A percentile compares a stretch with the other conserved stretches of the same genome.
Conservation (phyloP, 2,329 filamentous ascomycete species). For the Colletotrichum endophyticum region DNA sequence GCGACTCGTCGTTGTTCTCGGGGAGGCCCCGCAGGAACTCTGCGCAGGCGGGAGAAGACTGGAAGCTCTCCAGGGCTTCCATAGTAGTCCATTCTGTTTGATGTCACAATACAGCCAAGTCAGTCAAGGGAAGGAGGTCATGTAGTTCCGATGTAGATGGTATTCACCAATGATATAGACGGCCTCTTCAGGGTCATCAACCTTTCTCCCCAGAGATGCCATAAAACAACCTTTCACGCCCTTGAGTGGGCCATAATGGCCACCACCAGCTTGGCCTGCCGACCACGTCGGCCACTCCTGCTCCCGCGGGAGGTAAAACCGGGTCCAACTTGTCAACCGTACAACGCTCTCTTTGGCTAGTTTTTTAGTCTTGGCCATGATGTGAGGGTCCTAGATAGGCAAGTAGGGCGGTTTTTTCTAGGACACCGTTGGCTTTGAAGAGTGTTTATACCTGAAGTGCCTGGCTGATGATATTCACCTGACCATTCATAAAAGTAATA, state of each 20-base stretch:
- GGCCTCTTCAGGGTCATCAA: slow-evolving; percentile 24
- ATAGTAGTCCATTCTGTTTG: slow-evolving; percentile 16
- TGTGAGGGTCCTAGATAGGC: not conserved
- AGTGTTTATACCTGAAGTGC: not conserved
- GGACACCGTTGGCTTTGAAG: too few relatives aligned
- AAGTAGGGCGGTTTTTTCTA: not conserved
- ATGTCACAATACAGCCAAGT: not conserved
- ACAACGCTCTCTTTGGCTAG: not conserved
- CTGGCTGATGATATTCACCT: not conserved
- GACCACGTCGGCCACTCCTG: slow-evolving; percentile 26
- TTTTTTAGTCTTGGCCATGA: not conserved
- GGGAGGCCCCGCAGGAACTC: slow-evolving; percentile 23
- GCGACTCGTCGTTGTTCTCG: not conserved
- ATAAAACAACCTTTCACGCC: not conserved
- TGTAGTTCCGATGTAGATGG: not conserved
- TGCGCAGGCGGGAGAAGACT: slow-evolving; percentile 22
- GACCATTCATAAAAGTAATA: not conserved
- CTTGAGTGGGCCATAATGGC: slow-evolving; percentile 22
- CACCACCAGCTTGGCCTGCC: not conserved
- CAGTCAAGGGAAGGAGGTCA: not conserved
- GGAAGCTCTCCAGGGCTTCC: slow-evolving; percentile 20
- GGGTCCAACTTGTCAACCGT: slow-evolving; percentile 21
- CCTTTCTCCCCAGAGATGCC: slow-evolving; percentile 20
- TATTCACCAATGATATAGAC: slow-evolving; percentile 23
- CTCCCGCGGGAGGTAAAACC: slow-evolving; percentile 23